Evolutionary conservation across 2,329 filamentous ascomycete genomes (phyloP), one percentile per base, ranked within the genome.

Genomic region (Cladosporium colombiae): DNA sequence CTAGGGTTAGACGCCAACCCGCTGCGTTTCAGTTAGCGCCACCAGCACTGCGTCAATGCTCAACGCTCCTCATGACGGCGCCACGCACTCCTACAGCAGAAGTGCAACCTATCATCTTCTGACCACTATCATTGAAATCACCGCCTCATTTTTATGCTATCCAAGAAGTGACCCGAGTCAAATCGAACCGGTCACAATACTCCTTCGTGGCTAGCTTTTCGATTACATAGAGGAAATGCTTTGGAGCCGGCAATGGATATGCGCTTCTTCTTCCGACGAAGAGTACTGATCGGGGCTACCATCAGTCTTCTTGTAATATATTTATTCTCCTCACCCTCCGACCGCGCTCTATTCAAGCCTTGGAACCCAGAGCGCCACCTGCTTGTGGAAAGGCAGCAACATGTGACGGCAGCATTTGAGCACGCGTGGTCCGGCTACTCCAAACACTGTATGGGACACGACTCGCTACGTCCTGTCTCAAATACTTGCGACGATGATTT

Each of bases 401-500:
- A 35, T 35, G 29, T 56, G 21, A 31, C 5, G 1, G 18, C 16
- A 25, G 70, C 71, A 11, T 78, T 77, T 46, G 68, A 72, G 25
- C 73, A 76, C 63, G 73, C 76, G 21, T 78, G 75, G 75, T 63
- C 74, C 64, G 75, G 76, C 11, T 78, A 77, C 65, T 71, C 70
- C 14, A 70, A 66, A 18, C 69, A 76, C 56, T 76, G 75, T 35
- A 75, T 77, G 52, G 72, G 75, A 4, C 69, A 75, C 55, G 76
- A 78, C 62, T 71, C 73, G 13, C 67, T 76, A 3, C 70, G 70
- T 37, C 73, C 69, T 11, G 72, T 74, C 11, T 71, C 50, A 53
- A 73, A 73, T 29, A 69, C 68, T 5, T 73, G 69, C 49, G 72
- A 70, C 13, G 66, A 74, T 55, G 70, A 73, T 53, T 72, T 71